These are phyloP conservation scores for Wickerhamomyces pijperi DNA, from an alignment of 805 yeast species.

Conservation along the genomic window DNA sequence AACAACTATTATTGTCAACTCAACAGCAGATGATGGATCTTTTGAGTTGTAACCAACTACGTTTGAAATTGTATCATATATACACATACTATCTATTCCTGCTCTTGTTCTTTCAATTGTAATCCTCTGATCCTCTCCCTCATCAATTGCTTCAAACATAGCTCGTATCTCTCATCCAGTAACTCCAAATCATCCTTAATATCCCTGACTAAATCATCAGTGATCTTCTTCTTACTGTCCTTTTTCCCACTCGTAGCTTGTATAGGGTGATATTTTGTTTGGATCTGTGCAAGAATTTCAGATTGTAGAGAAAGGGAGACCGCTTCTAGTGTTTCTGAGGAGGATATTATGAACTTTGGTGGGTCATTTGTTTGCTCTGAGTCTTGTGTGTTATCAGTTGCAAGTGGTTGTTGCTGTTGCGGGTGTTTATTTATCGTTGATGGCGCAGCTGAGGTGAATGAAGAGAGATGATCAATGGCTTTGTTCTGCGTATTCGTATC, in stretches of 20 bases:
- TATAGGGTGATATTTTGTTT: background rate
- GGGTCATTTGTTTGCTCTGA: too few species aligned
- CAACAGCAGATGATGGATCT: too few species aligned
- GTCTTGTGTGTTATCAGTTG: background rate
- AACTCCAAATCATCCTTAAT: background rate
- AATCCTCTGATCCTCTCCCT: background rate
- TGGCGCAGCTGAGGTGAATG: background rate
- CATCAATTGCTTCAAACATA: background rate
- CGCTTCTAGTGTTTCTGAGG: background rate
- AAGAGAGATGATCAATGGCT: background rate
- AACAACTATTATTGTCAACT: too few species aligned
- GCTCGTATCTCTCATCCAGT: background rate
- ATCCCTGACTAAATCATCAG: background rate
- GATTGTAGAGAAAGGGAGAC: background rate
- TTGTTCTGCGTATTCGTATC: background rate
- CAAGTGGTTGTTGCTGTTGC: background rate
- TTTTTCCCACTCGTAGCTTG: background rate
- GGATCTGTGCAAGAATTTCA: background rate
- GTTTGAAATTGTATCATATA: too few species aligned
- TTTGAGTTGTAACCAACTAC: too few species aligned
- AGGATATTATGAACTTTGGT: background rate
- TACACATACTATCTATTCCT: too few species aligned
- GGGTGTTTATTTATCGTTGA: too few species aligned
- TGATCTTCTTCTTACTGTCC: too few species aligned
- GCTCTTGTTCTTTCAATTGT: background rate